These are phyloP conservation scores for Leishmania tarentolae DNA, from an alignment of 208 protist species.

Conservation along the genomic window DNA sequence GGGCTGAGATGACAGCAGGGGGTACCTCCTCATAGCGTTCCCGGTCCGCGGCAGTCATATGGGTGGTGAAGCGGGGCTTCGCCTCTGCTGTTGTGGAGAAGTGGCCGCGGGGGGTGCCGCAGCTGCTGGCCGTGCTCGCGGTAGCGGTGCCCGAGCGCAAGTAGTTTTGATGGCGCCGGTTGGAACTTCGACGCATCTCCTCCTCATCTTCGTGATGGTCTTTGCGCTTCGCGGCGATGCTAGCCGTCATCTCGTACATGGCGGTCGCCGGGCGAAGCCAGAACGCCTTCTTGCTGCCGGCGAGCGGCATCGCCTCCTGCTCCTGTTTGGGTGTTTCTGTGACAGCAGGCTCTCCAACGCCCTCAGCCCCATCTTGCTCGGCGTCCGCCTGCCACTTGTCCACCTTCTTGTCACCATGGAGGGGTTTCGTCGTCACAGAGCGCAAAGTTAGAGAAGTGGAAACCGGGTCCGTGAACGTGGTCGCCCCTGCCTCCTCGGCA, in stretches of 20 bases:
- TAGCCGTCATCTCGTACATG: conserved; percentile 66
- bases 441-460: background rate
- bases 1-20: background rate
- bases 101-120: conserved; percentile 17
- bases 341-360: background rate
- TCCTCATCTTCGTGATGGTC: conserved; percentile 19
- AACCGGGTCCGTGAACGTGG: background rate
- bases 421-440: background rate
- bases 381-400: background rate
- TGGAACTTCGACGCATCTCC: conserved; percentile 8
- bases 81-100: conserved; percentile 5
- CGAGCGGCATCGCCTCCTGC: conserved; percentile 19
- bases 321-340: background rate
- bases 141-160: conserved; percentile 1
- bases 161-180: background rate
- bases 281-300: conserved; percentile 43
- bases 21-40: conserved; percentile 17
- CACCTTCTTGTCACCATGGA: background rate
- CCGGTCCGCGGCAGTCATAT: conserved; percentile 16
- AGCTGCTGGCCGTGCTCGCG: conserved; percentile 12
- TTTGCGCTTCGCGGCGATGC: conserved; percentile 62
- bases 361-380: background rate
- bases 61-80: conserved; percentile 25
- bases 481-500: background rate
- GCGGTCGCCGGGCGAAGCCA: conserved; percentile 61